phyloP scores from a whole-genome alignment of 352 stramenopile genomes.

The Pythium pectinolyticum region DNA sequence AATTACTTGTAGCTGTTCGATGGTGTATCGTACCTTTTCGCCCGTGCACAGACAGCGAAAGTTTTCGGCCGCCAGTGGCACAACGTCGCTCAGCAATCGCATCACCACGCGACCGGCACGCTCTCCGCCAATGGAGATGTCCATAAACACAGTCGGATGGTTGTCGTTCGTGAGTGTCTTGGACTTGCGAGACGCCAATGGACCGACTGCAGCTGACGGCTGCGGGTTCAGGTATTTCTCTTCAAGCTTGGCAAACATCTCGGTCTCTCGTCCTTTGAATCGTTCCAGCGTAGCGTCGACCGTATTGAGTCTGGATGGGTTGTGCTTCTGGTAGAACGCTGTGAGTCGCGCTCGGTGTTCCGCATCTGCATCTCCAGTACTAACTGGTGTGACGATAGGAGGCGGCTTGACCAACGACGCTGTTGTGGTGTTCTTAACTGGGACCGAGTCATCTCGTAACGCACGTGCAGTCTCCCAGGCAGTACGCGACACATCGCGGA shows the following conservation, averaged over 20 bases:
- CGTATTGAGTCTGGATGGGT: slow-evolving; percentile 49
- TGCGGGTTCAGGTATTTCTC: slow-evolving; percentile 53
- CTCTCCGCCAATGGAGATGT: slow-evolving; percentile 87
- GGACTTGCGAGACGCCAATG: slow-evolving; percentile 46
- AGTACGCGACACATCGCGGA: slow-evolving; percentile 31
- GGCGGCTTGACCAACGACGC: no score
- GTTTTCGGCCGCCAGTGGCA: slow-evolving; percentile 95
- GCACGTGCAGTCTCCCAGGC: slow-evolving; percentile 31
- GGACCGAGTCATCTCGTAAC: slow-evolving; percentile 24
- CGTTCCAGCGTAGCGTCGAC: slow-evolving; percentile 58
- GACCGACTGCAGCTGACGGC: slow-evolving; percentile 28
- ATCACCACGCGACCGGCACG: slow-evolving; percentile 91
- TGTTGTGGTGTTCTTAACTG: background rate
- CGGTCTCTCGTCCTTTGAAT: slow-evolving; percentile 59
- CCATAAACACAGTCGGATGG: slow-evolving; percentile 94
- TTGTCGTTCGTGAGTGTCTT: slow-evolving; percentile 46
- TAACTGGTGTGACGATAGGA: background rate
- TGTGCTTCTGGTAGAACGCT: slow-evolving; percentile 73
- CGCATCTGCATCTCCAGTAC: background rate
- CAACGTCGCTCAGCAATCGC: slow-evolving; percentile 92
- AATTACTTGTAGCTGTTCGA: no score
- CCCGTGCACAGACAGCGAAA: slow-evolving; percentile 87
- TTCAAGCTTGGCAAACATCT: slow-evolving; percentile 67
- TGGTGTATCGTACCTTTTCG: slow-evolving; percentile 70
- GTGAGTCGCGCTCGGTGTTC: slow-evolving; percentile 41